These are phyloP conservation scores for Psilocybe cyanescens DNA, from an alignment of 768 basidiomycete genomes.

Conservation along the genomic window DNA sequence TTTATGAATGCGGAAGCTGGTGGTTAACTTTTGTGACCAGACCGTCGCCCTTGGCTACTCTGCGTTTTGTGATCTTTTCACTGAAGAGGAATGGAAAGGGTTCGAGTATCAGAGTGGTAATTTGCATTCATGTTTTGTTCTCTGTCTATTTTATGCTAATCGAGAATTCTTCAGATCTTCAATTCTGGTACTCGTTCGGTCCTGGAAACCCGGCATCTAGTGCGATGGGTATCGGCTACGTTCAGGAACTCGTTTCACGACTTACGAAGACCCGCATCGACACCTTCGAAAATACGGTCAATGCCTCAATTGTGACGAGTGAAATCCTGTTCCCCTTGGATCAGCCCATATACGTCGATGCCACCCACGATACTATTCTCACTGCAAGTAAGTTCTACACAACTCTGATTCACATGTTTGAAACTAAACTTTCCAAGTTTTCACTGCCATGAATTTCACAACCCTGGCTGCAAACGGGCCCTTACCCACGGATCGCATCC, in stretches of 20 bases:
- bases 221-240: constrained; percentile 66
- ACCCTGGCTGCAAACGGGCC: constrained; percentile 66
- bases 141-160: background rate
- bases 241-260: constrained; percentile 73
- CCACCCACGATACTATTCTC: constrained; percentile 77
- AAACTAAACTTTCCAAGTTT: constrained; percentile 38
- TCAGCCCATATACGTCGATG: constrained; percentile 73
- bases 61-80: constrained; percentile 77
- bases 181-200: constrained; percentile 67
- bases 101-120: constrained; percentile 64
- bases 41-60: constrained; percentile 82
- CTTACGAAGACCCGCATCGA: constrained; percentile 64
- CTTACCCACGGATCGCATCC: constrained; percentile 64
- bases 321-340: constrained; percentile 56
- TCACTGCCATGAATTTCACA: constrained; percentile 76
- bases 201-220: constrained; percentile 71
- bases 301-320: constrained; percentile 66
- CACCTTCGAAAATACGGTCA: constrained; percentile 64
- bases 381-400: constrained; percentile 55
- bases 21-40: constrained; percentile 32
- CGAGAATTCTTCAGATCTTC: constrained; percentile 37
- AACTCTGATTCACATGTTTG: background rate
- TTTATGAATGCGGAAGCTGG: background rate
- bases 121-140: background rate
- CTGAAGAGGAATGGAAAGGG: constrained; percentile 80